phyloP scores from a whole-genome alignment of 2,329 filamentous ascomycete species.

The Cladosporium colombiae region DNA sequence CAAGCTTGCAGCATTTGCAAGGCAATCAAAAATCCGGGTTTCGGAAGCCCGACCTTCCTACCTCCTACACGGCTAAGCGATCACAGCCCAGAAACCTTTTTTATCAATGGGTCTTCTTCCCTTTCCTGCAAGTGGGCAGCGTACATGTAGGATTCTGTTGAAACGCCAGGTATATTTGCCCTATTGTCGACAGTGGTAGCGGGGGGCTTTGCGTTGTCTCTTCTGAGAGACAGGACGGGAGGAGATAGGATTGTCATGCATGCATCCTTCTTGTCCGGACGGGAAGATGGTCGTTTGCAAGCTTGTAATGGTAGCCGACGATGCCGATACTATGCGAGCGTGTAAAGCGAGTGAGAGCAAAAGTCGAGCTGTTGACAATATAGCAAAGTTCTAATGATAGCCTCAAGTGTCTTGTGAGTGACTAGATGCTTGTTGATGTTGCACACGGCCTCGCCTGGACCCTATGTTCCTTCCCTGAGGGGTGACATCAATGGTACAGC shows the following conservation, averaged over 20 bases:
- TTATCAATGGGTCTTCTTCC: not conserved
- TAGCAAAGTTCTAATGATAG: too few relatives aligned
- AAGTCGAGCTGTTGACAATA: too few relatives aligned
- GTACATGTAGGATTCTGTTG: not conserved
- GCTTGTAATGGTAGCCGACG: not conserved
- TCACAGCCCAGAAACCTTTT: not conserved
- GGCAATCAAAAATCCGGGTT: not conserved
- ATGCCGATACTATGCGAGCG: not conserved
- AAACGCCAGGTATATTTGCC: not conserved
- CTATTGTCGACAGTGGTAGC: not conserved
- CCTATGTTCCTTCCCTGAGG: not conserved
- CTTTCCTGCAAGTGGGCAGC: not conserved
- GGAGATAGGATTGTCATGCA: not conserved
- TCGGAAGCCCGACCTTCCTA: not conserved
- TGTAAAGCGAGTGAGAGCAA: not conserved
- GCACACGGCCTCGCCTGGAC: not conserved
- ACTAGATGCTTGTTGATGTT: not conserved
- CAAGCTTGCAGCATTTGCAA: not conserved
- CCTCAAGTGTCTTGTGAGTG: not conserved
- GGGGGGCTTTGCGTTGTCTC: not conserved
- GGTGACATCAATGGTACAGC: constrained; percentile 7
- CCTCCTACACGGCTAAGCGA: not conserved
- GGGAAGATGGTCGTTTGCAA: not conserved
- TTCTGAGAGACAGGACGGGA: not conserved
- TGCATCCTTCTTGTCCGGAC: not conserved